Evolutionary conservation across 345 rosid genomes (phyloP), one percentile per base, ranked within the genome.

Genomic region (Moricandia arvensis): DNA sequence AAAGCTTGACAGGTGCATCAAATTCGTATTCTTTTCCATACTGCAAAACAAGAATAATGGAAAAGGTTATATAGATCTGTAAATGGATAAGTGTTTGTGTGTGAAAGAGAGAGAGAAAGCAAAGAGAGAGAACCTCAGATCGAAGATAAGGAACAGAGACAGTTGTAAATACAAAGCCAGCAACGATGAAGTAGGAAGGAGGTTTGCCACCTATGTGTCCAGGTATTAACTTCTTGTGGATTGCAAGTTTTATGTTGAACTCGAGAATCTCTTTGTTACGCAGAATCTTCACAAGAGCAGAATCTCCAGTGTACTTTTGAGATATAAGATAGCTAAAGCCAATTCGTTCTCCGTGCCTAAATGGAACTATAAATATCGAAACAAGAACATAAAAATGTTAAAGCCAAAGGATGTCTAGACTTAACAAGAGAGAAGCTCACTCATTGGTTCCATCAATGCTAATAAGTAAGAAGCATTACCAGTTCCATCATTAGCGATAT

Each of bases 401-500:
- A 7, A 73, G 34, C 31, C 16, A 59, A 21, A 3, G 18, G 12
- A 58, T 58, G 29, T 30, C n/a, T n/a, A n/a, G n/a, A n/a, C n/a
- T n/a, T n/a, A n/a, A n/a, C n/a, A 13, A 26, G 33, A 12, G 6
- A 75, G 30, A 63, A 63, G 24, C 16, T 51, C 59, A 2, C 53
- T 33, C 29, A 41, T 33, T 41, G 31, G 47, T 62, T 54, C 33
- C 18, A 73, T 24, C 13, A 26, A 26, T 69, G 27, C 16, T 43
- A 53, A 37, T 13, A 68, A 6, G 61, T 11, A 63, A 60, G 73
- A 66, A 67, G 11, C 9, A 37, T 83, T 82, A 90, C 98, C 88
- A 69, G 98, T 94, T 83, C 98, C 98, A 76, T 91, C 98, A 81
- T 94, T 94, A 47, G 97, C 95, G 74, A 94, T 89, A 51, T 90